Evolutionary conservation across 2,329 filamentous ascomycete species (phyloP), one percentile per base, ranked within the genome.

Genomic region (Penicillium sclerotigenum): DNA sequence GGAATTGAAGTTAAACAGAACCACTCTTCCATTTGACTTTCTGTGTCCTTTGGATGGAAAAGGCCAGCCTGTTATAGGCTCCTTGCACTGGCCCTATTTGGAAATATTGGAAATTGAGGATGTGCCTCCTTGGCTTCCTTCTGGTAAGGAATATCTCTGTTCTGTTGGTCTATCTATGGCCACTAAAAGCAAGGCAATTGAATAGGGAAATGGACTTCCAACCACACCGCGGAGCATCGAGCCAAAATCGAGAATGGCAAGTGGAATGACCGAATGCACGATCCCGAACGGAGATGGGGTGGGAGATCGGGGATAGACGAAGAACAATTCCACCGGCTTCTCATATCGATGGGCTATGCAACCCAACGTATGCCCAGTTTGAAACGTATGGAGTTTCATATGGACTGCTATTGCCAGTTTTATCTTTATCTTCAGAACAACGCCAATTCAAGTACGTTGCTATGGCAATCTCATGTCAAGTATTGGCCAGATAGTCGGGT

Each of bases 61-160:
- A 20, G 31, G 20, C 26, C 26, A 47, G 16, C 42, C 43, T 31
- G 11, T 26, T 22, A 28, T 26, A 28, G 36, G 24, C 14, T 31
- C 43, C 26, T 38, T 40, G 34, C n/a, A 52, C 20, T 56, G 47
- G 53, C 53, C 47, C 31, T 40, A 18, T 22, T 28, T 56, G 28
- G 18, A 52, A 18, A 41, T 40, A 24, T 14, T 56, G 24, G 47
- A 52, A 28, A 11, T 56, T 24, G 22, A 22, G 28, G 31, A 31
- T 36, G 28, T 56, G n/a, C 53, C 33, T 16, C 47, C 53, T 13
- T 51, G 40, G 31, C 53, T 52, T 47, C 41, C 47, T 20, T 56
- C 47, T 36, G 53, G 53, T 56, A 50, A 45, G 47, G 24, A 26
- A 41, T 46, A 49, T 18, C 7, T 10, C 5, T 18, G n/a, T 26